Evolutionary conservation across 306 rosid species (phyloP).

Genomic region (Macrotyloma uniflorum): DNA sequence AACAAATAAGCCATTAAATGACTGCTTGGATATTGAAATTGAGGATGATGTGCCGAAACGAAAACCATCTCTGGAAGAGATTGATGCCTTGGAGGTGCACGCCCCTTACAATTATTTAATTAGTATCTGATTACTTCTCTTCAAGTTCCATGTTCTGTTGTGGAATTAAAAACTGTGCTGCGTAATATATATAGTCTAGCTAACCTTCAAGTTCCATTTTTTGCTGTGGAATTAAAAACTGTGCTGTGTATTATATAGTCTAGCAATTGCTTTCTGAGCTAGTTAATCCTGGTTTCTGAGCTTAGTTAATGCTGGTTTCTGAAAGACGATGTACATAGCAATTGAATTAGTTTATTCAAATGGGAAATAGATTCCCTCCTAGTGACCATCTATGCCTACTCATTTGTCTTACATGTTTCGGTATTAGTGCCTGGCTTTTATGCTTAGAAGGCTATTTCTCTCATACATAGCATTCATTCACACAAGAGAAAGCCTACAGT

Average conservation of each 20-base stretch:
- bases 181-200: too few species aligned
- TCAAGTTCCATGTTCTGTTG: conserved; percentile 27
- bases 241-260: background rate
- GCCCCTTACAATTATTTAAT: conserved; percentile 26
- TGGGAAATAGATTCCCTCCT: background rate
- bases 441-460: background rate
- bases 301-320: background rate
- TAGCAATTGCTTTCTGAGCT: background rate
- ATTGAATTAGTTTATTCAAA: background rate
- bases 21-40: conserved; percentile 67
- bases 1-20: conserved; percentile 52
- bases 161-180: background rate
- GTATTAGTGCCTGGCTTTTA: background rate
- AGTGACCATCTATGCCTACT: too few species aligned
- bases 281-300: background rate
- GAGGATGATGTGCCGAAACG: conserved; percentile 88
- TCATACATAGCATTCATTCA: background rate
- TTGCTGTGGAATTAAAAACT: background rate
- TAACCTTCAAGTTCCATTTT: conserved; percentile 33
- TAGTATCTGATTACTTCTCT: conserved; percentile 23
- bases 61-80: conserved; percentile 88
- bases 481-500: background rate
- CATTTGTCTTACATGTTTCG: too few species aligned
- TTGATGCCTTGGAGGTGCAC: conserved; percentile 93
- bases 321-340: background rate